phyloP scores from a whole-genome alignment of 345 rosid genomes.

The Gossypium rotundifolium region DNA sequence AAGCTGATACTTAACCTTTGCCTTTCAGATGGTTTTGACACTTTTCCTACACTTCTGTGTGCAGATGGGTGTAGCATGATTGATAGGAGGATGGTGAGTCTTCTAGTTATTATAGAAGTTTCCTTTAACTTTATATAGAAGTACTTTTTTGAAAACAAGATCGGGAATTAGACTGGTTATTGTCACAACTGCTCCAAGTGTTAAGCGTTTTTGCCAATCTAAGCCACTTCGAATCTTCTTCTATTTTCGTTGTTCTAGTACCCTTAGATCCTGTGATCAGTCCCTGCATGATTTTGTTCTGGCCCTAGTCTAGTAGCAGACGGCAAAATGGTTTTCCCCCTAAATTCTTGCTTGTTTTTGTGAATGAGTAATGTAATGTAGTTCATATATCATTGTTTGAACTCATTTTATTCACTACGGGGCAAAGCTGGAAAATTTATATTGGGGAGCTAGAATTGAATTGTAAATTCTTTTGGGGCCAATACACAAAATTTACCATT shows the following conservation, averaged over 20 bases:
- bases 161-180: neutral
- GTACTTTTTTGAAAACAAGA: neutral
- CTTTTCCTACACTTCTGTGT: conserved; percentile 56
- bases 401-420: no score
- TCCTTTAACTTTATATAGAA: neutral
- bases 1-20: conserved; percentile 41
- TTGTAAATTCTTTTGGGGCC: no score
- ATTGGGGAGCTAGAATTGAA: no score
- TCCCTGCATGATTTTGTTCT: neutral
- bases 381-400: neutral
- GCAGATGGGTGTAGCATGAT: conserved; percentile 65
- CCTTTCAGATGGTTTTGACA: conserved; percentile 56
- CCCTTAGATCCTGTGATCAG: neutral
- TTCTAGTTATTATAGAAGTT: neutral
- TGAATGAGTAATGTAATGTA: neutral
- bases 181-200: neutral
- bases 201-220: neutral
- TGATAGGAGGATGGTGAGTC: conserved; percentile 54
- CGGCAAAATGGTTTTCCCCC: neutral
- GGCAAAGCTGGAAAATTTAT: neutral
- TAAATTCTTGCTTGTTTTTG: neutral
- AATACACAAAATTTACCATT: no score
- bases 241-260: neutral
- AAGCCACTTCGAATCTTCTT: neutral
- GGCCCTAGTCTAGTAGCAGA: neutral